phyloP scores from a whole-genome alignment of 805 yeast genomes.

The Myxozyma melibiosi region DNA sequence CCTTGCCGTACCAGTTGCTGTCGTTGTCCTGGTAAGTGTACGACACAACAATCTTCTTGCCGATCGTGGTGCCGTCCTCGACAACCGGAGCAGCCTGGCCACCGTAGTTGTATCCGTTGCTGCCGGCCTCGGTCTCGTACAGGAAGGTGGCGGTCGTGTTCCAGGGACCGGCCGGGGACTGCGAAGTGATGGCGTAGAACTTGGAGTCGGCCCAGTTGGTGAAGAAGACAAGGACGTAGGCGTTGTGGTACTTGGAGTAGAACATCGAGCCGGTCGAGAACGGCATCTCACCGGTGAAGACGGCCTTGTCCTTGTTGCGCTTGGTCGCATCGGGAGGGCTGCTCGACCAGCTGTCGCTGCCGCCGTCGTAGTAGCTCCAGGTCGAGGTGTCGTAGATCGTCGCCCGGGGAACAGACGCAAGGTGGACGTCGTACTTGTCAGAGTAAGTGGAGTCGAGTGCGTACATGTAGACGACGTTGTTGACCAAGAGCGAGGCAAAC shows the following conservation, averaged over 20 bases:
- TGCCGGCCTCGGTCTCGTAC: slow-evolving; percentile 15
- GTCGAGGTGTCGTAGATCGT: slow-evolving; percentile 13
- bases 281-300: slow-evolving; percentile 18
- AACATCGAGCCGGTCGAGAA: slow-evolving; percentile 27
- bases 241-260: slow-evolving; percentile 29
- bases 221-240: slow-evolving; percentile 27
- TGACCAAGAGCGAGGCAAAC: slow-evolving; percentile 23
- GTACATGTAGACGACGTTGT: slow-evolving; percentile 24
- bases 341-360: slow-evolving; percentile 13
- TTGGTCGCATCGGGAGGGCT: slow-evolving; percentile 11
- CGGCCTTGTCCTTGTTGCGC: slow-evolving; percentile 21
- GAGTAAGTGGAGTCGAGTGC: slow-evolving; percentile 20
- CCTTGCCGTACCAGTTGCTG: slow-evolving; percentile 23
- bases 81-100: slow-evolving; percentile 23
- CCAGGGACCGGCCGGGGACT: slow-evolving; percentile 31
- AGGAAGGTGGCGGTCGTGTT: slow-evolving; percentile 3
- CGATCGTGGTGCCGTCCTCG: slow-evolving; percentile 2
- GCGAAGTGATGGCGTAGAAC: slow-evolving; percentile 15
- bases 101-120: slow-evolving; percentile 31
- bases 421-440: slow-evolving; percentile 23
- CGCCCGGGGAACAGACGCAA: slow-evolving; percentile 18
- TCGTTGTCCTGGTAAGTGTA: slow-evolving; percentile 26
- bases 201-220: slow-evolving; percentile 23
- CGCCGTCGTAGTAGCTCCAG: slow-evolving; percentile 23
- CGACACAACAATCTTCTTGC: slow-evolving; percentile 20